Percentiles rank a stretch among this genome's conserved stretches.
These are phyloP conservation scores for Globisporangium orthogonon DNA, from an alignment of 352 stramenopile species.

Conservation along the genomic window DNA sequence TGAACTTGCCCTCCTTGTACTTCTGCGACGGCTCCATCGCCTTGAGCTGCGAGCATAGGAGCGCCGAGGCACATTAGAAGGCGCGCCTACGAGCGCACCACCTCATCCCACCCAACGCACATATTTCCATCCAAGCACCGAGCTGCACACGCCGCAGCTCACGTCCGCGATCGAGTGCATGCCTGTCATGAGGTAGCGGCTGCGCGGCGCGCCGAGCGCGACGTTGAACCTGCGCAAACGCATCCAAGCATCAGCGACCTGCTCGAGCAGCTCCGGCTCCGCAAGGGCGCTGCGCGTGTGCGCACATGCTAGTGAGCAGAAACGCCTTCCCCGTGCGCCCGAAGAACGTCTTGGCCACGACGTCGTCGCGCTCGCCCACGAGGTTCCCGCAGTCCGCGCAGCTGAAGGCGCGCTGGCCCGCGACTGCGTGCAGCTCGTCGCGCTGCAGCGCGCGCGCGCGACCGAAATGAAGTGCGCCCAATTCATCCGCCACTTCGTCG, in stretches of 20 bases:
- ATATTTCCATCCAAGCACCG: constrained; percentile 81
- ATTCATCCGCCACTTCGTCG: constrained; percentile 11
- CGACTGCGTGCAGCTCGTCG: constrained; percentile 37
- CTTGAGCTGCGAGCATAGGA: constrained; percentile 34
- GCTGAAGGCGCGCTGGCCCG: constrained; percentile 46
- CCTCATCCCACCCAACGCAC: constrained; percentile 18
- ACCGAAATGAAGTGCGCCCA: constrained; percentile 29
- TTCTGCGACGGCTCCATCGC: constrained; percentile 77
- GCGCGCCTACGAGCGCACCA: too few relatives aligned
- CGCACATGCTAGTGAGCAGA: constrained; percentile 74
- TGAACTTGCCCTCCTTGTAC: constrained; percentile 86
- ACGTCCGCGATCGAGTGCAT: constrained; percentile 79
- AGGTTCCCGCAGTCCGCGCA: constrained; percentile 59
- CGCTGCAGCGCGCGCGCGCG: constrained; percentile 49
- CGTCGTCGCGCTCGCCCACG: constrained; percentile 58
- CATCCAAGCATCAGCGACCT: background rate
- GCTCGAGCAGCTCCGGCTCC: background rate
- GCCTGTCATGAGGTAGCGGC: constrained; percentile 74
- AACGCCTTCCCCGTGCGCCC: constrained; percentile 69
- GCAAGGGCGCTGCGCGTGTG: too few relatives aligned
- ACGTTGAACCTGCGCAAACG: constrained; percentile 57
- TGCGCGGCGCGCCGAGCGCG: constrained; percentile 39
- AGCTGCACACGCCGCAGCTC: constrained; percentile 48
- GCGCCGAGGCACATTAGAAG: too few relatives aligned
- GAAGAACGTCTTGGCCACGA: constrained; percentile 79